A percentile compares a stretch with the other conserved stretches of the same genome.
Evolutionary conservation across 225 moss, liverwort and hornwort species (phyloP).

Genomic region (Marchantia polymorpha): DNA sequence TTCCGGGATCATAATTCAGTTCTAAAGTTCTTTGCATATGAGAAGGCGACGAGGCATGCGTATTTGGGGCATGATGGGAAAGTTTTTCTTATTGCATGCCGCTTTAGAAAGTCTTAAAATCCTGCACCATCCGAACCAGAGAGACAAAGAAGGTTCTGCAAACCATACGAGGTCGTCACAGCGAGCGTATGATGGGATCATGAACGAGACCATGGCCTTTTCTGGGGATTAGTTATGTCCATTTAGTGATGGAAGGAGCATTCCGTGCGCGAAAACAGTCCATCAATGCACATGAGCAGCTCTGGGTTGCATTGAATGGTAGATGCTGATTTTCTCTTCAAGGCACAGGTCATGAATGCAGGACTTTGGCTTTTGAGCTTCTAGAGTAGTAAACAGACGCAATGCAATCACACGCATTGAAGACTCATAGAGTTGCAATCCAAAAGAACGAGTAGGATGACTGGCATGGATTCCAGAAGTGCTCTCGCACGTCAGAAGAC

Average conservation of each 20-base stretch:
- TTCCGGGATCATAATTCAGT: too few relatives aligned
- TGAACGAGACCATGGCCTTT: too few relatives aligned
- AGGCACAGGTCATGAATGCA: conserved; percentile 1
- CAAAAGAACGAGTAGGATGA: neutral
- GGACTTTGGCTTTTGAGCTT: conserved; percentile 4
- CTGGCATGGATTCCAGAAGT: neutral
- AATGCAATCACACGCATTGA: neutral
- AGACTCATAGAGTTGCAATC: neutral
- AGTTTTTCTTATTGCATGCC: too few relatives aligned
- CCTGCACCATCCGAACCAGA: too few relatives aligned
- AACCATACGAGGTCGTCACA: too few relatives aligned
- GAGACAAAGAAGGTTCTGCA: too few relatives aligned
- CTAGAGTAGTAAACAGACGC: neutral
- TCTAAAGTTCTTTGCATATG: too few relatives aligned
- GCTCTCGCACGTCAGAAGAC: neutral
- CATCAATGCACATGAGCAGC: neutral
- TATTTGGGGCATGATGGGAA: too few relatives aligned
- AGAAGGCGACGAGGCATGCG: too few relatives aligned
- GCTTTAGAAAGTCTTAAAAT: too few relatives aligned
- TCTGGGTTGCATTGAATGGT: neutral
- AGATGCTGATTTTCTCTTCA: neutral
- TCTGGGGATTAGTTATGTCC: neutral
- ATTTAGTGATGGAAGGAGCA: neutral
- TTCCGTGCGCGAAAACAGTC: neutral
- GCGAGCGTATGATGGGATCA: too few relatives aligned